Percentiles rank a stretch among this genome's conserved stretches.
These are phyloP conservation scores for Amesomyces nigricolor DNA, from an alignment of 2,329 filamentous ascomycete species.

Conservation along the genomic window DNA sequence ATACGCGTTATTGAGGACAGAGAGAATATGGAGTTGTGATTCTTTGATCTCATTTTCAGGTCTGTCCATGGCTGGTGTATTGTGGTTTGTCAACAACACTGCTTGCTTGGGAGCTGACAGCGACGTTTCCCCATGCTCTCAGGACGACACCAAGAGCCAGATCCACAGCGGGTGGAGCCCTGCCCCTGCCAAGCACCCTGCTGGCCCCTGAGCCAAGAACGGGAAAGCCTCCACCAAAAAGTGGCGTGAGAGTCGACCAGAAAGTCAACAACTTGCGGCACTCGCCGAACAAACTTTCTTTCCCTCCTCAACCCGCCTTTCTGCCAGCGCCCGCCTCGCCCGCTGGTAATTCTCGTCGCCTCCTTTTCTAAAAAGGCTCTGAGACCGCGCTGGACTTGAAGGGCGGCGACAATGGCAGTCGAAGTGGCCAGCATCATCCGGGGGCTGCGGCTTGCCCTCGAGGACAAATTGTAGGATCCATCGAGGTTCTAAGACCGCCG, in stretches of 20 bases:
- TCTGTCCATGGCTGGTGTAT: too few species aligned
- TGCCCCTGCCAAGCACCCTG: constrained; percentile 1
- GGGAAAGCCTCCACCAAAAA: background rate
- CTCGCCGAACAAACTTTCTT: background rate
- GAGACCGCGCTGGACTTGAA: background rate
- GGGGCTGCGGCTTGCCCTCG: constrained; percentile 18
- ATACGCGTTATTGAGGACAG: background rate
- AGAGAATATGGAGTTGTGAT: background rate
- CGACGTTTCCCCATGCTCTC: too few species aligned
- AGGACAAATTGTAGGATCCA: constrained; percentile 15
- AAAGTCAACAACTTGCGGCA: background rate
- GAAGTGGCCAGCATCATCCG: constrained; percentile 14
- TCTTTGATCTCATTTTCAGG: too few species aligned
- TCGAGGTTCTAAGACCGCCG: background rate
- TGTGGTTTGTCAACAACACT: background rate
- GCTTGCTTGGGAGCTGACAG: background rate
- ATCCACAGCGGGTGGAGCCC: background rate
- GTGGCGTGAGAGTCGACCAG: constrained; percentile 10
- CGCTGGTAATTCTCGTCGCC: constrained; percentile 19
- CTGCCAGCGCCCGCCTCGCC: background rate
- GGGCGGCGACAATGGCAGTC: constrained; percentile 16
- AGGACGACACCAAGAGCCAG: too few species aligned
- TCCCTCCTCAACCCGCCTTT: background rate
- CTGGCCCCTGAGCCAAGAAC: constrained; percentile 6
- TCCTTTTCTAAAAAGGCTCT: background rate